Conservation (phyloP, 2,329 filamentous ascomycete genomes). For the Fusarium nisikadoi region DNA sequence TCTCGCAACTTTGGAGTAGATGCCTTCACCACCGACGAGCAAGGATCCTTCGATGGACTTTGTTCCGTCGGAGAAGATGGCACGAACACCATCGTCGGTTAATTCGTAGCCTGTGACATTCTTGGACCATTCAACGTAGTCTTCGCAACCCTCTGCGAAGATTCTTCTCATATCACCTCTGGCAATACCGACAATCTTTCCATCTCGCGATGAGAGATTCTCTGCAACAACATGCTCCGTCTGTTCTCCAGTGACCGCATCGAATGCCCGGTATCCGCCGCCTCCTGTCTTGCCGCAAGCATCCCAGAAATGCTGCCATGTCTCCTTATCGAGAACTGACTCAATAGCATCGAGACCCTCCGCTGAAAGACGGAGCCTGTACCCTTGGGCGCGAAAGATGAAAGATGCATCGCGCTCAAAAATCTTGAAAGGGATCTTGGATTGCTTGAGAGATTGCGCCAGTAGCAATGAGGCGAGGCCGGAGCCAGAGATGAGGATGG, state of each 20-base stretch:
- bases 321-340: slow-evolving; percentile 60
- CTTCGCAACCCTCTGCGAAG: slow-evolving; percentile 67
- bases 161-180: slow-evolving; percentile 70
- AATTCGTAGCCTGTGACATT: slow-evolving; percentile 69
- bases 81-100: slow-evolving; percentile 63
- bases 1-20: slow-evolving; percentile 68
- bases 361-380: slow-evolving; percentile 66
- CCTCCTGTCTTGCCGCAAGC: slow-evolving; percentile 70
- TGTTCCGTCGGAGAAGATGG: slow-evolving; percentile 69
- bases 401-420: slow-evolving; percentile 65
- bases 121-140: slow-evolving; percentile 64
- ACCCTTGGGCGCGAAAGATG: slow-evolving; percentile 69
- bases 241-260: slow-evolving; percentile 64
- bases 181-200: slow-evolving; percentile 70
- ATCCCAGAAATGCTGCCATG: slow-evolving; percentile 67
- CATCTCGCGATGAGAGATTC: slow-evolving; percentile 61
- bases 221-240: slow-evolving; percentile 45
- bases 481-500: slow-evolving; percentile 57
- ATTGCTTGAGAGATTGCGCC: slow-evolving; percentile 54
- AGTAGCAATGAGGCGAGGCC: slow-evolving; percentile 58
- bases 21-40: slow-evolving; percentile 71
- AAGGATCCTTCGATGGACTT: slow-evolving; percentile 68
- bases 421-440: slow-evolving; percentile 62
- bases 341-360: slow-evolving; percentile 71
- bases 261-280: slow-evolving; percentile 58